Percentiles rank a stretch among this genome's conserved stretches.
Conservation (phyloP, 345 rosid genomes). For the Boechera retrofracta region DNA sequence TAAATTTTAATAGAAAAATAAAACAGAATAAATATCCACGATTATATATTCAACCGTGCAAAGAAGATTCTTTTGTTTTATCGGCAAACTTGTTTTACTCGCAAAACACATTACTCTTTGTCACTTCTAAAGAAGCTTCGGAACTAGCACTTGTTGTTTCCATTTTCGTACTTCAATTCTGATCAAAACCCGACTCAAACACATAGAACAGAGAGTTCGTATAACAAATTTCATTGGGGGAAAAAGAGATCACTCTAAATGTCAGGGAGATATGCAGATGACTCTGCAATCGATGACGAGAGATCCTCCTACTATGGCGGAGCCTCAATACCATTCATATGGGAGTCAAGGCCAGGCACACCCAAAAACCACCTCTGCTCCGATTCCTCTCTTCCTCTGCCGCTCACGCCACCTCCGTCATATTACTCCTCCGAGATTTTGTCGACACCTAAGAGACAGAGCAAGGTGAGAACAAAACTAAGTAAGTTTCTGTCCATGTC, state of each 20-base stretch:
- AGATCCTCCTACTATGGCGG: slow-evolving; percentile 64
- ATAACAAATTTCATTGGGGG: neutral
- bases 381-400: slow-evolving; percentile 41
- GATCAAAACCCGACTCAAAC: slow-evolving; percentile 2
- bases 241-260: slow-evolving; percentile 15
- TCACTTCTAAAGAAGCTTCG: slow-evolving; percentile 2
- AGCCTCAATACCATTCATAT: slow-evolving; percentile 67
- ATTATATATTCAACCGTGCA: slow-evolving; percentile 18
- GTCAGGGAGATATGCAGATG: slow-evolving; percentile 30
- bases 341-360: slow-evolving; percentile 93
- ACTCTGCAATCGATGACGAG: slow-evolving; percentile 30
- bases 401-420: slow-evolving; percentile 66
- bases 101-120: slow-evolving; percentile 12
- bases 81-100: slow-evolving; percentile 19
- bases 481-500: slow-evolving; percentile 38
- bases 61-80: slow-evolving; percentile 26
- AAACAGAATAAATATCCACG: slow-evolving; percentile 26
- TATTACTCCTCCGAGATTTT: slow-evolving; percentile 43
- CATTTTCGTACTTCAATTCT: neutral
- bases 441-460: slow-evolving; percentile 32
- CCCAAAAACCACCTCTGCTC: slow-evolving; percentile 56
- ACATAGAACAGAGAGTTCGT: slow-evolving; percentile 13
- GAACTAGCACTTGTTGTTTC: slow-evolving; percentile 21
- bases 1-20: neutral
- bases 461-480: slow-evolving; percentile 36